phyloP scores from a whole-genome alignment of 2,329 filamentous ascomycete genomes.

The Aureobasidium sp. region DNA sequence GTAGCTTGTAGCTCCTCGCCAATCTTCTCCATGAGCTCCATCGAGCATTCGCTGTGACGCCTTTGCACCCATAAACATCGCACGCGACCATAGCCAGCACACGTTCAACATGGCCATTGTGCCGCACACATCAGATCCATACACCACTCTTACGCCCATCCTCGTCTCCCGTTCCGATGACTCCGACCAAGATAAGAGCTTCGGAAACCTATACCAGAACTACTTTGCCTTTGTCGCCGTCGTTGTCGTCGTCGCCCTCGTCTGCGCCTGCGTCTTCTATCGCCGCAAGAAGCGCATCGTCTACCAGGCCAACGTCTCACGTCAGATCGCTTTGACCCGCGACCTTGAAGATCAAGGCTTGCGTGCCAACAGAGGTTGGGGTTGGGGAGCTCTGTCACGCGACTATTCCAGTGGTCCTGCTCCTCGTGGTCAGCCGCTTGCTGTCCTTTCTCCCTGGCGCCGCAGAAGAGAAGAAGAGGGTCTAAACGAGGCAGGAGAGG shows the following conservation, averaged over 20 bases:
- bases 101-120: background rate
- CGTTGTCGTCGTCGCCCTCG: constrained; percentile 40
- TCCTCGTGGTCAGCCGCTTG: background rate
- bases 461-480: constrained; percentile 44
- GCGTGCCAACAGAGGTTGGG: constrained; percentile 19
- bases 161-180: background rate
- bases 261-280: constrained; percentile 40
- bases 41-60: background rate
- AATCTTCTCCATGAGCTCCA: background rate
- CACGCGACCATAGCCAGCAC: background rate
- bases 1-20: background rate
- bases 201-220: constrained; percentile 34
- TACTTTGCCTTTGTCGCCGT: constrained; percentile 54
- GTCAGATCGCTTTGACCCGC: constrained; percentile 30
- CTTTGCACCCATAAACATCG: background rate
- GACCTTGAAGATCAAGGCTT: constrained; percentile 27
- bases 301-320: constrained; percentile 18
- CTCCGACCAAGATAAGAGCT: background rate
- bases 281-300: constrained; percentile 32
- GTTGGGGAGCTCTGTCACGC: constrained; percentile 8
- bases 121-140: background rate
- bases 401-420: constrained; percentile 1
- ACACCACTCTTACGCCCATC: background rate
- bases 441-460: constrained; percentile 10
- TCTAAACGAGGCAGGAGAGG: constrained; percentile 57